phyloP scores from a whole-genome alignment of 23 red algal genomes.

The Gracilariopsis chorda region DNA sequence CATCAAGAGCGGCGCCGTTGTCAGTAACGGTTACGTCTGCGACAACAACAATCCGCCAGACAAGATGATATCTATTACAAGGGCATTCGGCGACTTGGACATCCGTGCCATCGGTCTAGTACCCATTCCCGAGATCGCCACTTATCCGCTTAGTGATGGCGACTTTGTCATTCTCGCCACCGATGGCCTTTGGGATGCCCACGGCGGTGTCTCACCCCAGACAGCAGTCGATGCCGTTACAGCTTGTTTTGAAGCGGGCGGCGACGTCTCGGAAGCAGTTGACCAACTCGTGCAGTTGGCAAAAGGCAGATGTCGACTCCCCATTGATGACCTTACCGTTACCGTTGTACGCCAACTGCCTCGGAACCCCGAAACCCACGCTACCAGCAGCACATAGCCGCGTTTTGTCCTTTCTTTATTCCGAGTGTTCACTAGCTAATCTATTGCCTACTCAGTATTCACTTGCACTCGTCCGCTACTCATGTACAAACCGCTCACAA shows the following conservation, averaged over 20 bases:
- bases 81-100: constrained; percentile 44
- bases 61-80: constrained; percentile 53
- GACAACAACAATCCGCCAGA: not conserved
- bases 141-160: not conserved
- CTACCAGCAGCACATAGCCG: not conserved
- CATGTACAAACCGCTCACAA: not conserved
- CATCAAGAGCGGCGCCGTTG: constrained; percentile 10
- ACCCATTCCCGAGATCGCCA: not conserved
- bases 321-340: constrained; percentile 32
- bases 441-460: constrained; percentile 11
- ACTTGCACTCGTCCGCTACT: not conserved
- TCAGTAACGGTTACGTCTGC: constrained; percentile 8
- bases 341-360: not conserved
- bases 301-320: not conserved
- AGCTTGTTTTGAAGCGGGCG: not conserved
- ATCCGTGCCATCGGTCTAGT: constrained; percentile 42
- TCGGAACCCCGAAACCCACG: not conserved
- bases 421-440: constrained; percentile 14
- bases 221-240: constrained; percentile 24
- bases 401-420: not conserved
- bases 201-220: constrained; percentile 30
- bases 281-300: constrained; percentile 6
- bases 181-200: constrained; percentile 68
- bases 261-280: not conserved
- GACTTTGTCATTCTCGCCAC: constrained; percentile 63